Percentiles rank a stretch among this genome's conserved stretches.
These are phyloP conservation scores for Phytophthora pini DNA, from an alignment of 352 stramenopile genomes.

Conservation along the genomic window DNA sequence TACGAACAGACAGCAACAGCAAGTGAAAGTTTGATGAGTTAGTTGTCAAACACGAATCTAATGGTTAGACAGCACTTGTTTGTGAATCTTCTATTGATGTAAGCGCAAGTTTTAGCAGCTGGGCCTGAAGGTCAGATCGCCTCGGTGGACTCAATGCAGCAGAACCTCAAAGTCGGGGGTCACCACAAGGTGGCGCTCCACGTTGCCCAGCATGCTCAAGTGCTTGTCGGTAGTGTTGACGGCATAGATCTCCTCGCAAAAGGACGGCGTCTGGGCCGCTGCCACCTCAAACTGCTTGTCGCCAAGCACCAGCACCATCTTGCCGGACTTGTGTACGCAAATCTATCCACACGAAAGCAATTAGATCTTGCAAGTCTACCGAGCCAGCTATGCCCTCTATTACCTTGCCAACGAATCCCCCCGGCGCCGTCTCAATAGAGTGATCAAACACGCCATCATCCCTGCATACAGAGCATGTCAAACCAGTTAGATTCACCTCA, in stretches of 20 bases:
- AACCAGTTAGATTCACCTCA: conserved; percentile 6
- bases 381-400: background rate
- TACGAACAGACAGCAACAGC: background rate
- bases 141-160: conserved; percentile 53
- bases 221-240: conserved; percentile 80
- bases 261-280: conserved; percentile 77
- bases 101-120: conserved; percentile 11
- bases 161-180: conserved; percentile 88
- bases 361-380: background rate
- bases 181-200: conserved; percentile 84
- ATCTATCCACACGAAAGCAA: conserved; percentile 46
- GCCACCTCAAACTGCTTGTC: conserved; percentile 90
- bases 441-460: conserved; percentile 73
- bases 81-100: conserved; percentile 11
- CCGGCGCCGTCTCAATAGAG: conserved; percentile 69
- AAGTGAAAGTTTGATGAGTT: no score
- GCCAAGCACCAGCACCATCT: conserved; percentile 85
- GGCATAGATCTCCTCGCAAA: conserved; percentile 85
- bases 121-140: background rate
- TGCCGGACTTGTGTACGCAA: conserved; percentile 85
- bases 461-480: conserved; percentile 26
- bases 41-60: no score
- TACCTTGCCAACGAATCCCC: conserved; percentile 87
- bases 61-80: background rate
- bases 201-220: conserved; percentile 73